phyloP scores from a whole-genome alignment of 768 basidiomycete genomes.

The Chalciporus piperatus region DNA sequence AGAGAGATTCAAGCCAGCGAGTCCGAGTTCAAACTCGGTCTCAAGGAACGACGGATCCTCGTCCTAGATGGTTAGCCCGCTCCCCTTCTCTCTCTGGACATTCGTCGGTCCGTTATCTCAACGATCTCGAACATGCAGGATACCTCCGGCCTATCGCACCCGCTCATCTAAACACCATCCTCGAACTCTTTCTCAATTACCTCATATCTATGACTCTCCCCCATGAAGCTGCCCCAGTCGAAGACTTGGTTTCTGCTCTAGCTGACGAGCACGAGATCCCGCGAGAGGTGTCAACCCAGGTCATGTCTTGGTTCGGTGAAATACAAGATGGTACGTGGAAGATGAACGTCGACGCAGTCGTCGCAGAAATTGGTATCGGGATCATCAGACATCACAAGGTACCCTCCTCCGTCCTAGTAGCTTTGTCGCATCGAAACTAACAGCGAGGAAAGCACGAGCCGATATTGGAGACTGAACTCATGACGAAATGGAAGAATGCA shows the following conservation, averaged over 20 bases:
- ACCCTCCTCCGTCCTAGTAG: not conserved
- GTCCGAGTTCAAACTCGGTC: slow-evolving; percentile 59
- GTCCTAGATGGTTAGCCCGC: slow-evolving; percentile 41
- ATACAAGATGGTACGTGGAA: slow-evolving; percentile 57
- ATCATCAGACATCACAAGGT: slow-evolving; percentile 66
- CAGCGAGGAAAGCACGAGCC: slow-evolving; percentile 49
- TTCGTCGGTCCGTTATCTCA: slow-evolving; percentile 37
- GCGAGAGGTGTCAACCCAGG: slow-evolving; percentile 56
- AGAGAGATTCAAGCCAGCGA: slow-evolving; percentile 81
- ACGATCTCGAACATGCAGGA: slow-evolving; percentile 37
- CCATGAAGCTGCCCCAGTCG: slow-evolving; percentile 51
- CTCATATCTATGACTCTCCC: slow-evolving; percentile 63
- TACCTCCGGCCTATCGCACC: slow-evolving; percentile 71
- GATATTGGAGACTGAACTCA: slow-evolving; percentile 52
- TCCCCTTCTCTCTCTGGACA: too few species aligned
- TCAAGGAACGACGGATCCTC: slow-evolving; percentile 70
- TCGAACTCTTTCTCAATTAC: slow-evolving; percentile 72
- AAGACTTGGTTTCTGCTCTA: slow-evolving; percentile 57
- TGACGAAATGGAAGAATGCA: slow-evolving; percentile 63
- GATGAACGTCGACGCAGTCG: slow-evolving; percentile 57
- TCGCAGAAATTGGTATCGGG: slow-evolving; percentile 76
- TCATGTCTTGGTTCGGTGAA: slow-evolving; percentile 82
- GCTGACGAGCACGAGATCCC: slow-evolving; percentile 73
- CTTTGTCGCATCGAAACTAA: not conserved
- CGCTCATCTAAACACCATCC: slow-evolving; percentile 61